Base-by-base conservation (phyloP, 2,329 filamentous ascomycete genomes). In the Fusarium torulosum region DNA sequence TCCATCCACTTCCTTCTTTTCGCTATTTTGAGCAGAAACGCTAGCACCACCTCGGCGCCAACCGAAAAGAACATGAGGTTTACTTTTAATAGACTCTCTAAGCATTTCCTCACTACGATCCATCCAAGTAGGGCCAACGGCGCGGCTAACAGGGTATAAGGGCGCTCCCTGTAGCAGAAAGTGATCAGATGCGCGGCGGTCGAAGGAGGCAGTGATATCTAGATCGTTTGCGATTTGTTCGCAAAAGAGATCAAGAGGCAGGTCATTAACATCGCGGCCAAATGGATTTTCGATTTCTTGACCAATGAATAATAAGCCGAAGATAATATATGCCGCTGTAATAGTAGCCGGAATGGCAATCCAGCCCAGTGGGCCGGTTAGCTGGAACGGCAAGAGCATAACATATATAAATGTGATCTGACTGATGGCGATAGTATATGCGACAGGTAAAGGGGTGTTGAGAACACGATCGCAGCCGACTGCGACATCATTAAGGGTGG, bases 391-490 rank as follows among this genome's bases (percentile, higher is more conserved):
- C 3, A 96, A 84, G 23, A 93, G 84, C 70, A 93, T 80, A 49
- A 96, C 88, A 79, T 96, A 96, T 46, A 94, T 86, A 88, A 91
- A 94, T 27, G 93, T 93, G 74, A 96, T 95, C 76, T 96, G 93
- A 23, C 90, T 89, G 76, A 96, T 94, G 71, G 92, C 88, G 71
- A 96, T 96, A 66, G 86, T 88, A 81, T 96, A 96, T 45, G 92
- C 92, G 53, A 93, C 85, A 2, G 93, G 93, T 0, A 96, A 84
- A 2, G 93, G 93, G 0, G 93, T 96, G 75, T 90, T 91, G 23
- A 95, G 86, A 14, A 96, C 89, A 61, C 93, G 90, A 75, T 96
- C 92, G 42, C 89, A 88, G 50, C 90, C 89, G 10, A 88, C 87
- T 66, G 93, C 82, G 49, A 90, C 86, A 64, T 96, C 93, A 73